Conservation (phyloP, 441 rosid species). For the Erysimum cheiri region DNA sequence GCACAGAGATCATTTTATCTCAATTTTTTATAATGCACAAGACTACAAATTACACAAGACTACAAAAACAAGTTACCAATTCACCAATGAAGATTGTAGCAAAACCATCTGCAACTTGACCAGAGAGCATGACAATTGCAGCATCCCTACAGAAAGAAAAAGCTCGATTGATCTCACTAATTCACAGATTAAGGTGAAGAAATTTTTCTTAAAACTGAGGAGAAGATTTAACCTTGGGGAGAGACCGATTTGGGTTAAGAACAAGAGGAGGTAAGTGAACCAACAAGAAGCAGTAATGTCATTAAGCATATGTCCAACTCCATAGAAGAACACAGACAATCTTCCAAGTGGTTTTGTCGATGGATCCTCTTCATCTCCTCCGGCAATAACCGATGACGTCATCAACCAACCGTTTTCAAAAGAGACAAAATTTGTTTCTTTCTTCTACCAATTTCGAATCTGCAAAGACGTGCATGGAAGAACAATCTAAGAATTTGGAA, state of each 20-base stretch:
- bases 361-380: conserved; percentile 54
- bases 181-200: background rate
- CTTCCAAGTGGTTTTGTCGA: conserved; percentile 67
- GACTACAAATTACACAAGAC: background rate
- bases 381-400: conserved; percentile 46
- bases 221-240: conserved; percentile 63
- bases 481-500: conserved; percentile 9
- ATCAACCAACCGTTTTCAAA: conserved; percentile 22
- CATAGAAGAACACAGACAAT: conserved; percentile 76
- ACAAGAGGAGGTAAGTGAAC: conserved; percentile 92
- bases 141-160: conserved; percentile 63
- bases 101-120: conserved; percentile 94
- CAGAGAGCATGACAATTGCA: conserved; percentile 90
- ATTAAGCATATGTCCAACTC: conserved; percentile 96
- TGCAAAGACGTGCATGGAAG: conserved; percentile 18
- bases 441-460: conserved; percentile 20
- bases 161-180: background rate
- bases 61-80: conserved; percentile 57
- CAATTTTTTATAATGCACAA: background rate
- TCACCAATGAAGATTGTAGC: conserved; percentile 88
- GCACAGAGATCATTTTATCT: background rate
- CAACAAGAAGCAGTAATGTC: conserved; percentile 97
- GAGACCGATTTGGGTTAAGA: conserved; percentile 88
- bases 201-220: background rate
- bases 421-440: background rate